Base-by-base conservation (phyloP, 2,329 filamentous ascomycete species). In the Penicillium sp. region DNA sequence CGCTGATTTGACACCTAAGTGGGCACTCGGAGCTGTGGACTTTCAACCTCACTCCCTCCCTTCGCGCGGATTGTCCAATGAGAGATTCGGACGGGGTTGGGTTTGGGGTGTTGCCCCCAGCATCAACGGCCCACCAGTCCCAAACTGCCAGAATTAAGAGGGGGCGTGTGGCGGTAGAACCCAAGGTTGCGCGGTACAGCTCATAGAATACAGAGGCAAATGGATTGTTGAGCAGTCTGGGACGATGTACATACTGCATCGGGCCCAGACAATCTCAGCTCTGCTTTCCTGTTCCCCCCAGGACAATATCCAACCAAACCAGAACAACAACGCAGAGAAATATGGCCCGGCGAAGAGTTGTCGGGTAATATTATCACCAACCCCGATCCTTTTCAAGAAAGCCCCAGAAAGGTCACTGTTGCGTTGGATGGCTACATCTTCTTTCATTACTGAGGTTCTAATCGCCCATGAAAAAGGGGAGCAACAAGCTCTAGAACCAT, bases 1-100 rank as follows among this genome's bases (percentile, higher is more conserved):
- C 32, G 37, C 40, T 47, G 46, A 47, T 51, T 48, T 48, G 45
- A 43, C 42, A 46, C 25, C 16, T 35, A 15, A 33, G 45, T 41
- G 42, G 42, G 40, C 34, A 39, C 38, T 18, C 20, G 27, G 36
- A 31, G 27, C 41, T n/a, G 26, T 43, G 37, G 41, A 50, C 48
- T 45, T 36, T 45, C 33, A 41, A 20, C 34, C 38, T 45, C 32
- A 7, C 20, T n/a, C 25, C 29, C 11, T 15, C 14, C 7, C 21
- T 25, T 25, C 7, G 21, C 21, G 7, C 21, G n/a, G 14, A 31
- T 18, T 23, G 30, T 37, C 41, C 41, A 47, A 50, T 50, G n/a
- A 21, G 33, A 39, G 21, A 21, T 31, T 28, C 11, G 5, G 25
- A 13, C 11, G 25, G n/a, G n/a, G n/a, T n/a, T n/a, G n/a, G n/a